Evolutionary conservation across 345 rosid genomes (phyloP), one percentile per base, ranked within the genome.

Genomic region (Laguncularia racemosa): DNA sequence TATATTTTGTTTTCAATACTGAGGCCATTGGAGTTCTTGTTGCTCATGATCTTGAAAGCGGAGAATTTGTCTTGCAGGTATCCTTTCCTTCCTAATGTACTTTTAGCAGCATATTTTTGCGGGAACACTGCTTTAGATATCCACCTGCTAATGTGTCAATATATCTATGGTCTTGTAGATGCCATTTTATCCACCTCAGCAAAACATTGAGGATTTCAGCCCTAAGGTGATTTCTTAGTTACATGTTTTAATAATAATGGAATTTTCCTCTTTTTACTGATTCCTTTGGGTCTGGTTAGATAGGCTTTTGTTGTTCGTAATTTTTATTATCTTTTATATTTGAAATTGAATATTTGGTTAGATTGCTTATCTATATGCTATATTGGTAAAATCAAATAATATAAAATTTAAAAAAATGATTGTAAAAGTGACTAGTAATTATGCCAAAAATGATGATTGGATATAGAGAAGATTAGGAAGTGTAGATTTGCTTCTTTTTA

Each of bases 131-230:
- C 40, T 14, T 58, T 52, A 45, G 45, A 16, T 40, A 10, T 50
- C 43, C 40, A 17, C 61, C 16, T 13, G 20, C 23, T 8, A 14
- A 2, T 52, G 12, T 19, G 20, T 57, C 18, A 16, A 17, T 46
- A 65, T 59, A 56, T 46, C 58, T 56, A 49, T 64, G 49, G 44
- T 71, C 56, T 59, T 61, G 71, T 71, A 92, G 97, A 67, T 84
- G 26, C 98, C 97, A 62, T 89, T 77, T 71, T 92, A 83, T 78
- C 97, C 98, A 20, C 99, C 99, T 63, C 97, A 86, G 68, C 99
- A 93, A 65, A 79, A 67, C 56, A 77, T 87, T 49, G 73, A 71
- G 47, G 96, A 93, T 76, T 89, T 86, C 69, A 81, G 73, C 58
- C 76, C 76, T 1, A 75, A 83, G 97, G 97, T 89, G 73, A 53